phyloP scores from a whole-genome alignment of 108 stramenopile genomes.

The Cylindrotheca closterium region DNA sequence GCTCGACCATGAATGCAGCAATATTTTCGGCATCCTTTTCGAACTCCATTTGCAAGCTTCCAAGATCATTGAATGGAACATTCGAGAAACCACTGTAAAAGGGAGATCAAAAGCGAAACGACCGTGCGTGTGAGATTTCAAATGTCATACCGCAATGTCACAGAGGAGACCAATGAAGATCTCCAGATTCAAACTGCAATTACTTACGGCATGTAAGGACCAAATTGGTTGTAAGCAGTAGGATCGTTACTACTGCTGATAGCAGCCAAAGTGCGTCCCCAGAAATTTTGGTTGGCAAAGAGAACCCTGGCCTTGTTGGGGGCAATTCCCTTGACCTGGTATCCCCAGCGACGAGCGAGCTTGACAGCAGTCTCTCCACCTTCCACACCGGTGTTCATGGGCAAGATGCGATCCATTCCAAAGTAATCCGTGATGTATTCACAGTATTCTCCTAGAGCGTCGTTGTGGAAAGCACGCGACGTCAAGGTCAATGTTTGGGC shows the following conservation, averaged over 20 bases:
- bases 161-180: conserved; percentile 9
- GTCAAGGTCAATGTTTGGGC: conserved; percentile 93
- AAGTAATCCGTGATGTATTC: conserved; percentile 90
- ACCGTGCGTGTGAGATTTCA: too few species aligned
- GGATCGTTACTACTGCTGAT: conserved; percentile 94
- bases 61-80: conserved; percentile 90
- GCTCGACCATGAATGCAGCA: conserved; percentile 99
- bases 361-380: conserved; percentile 99
- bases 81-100: conserved; percentile 59
- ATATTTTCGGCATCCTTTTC: conserved; percentile 65
- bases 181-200: conserved; percentile 7
- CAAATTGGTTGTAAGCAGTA: conserved; percentile 87
- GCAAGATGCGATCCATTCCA: conserved; percentile 96
- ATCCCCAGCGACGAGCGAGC: conserved; percentile 90
- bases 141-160: too few species aligned
- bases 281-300: conserved; percentile 98
- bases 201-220: conserved; percentile 92
- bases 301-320: conserved; percentile 85
- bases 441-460: conserved; percentile 90
- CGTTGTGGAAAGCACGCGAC: conserved; percentile 98
- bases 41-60: conserved; percentile 82
- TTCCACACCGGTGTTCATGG: conserved; percentile 99
- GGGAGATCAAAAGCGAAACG: not conserved
- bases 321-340: conserved; percentile 94
- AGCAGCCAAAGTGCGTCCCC: conserved; percentile 99